Evolutionary conservation across 2,329 filamentous ascomycete species (phyloP).

Genomic region (Diatrype stigma): DNA sequence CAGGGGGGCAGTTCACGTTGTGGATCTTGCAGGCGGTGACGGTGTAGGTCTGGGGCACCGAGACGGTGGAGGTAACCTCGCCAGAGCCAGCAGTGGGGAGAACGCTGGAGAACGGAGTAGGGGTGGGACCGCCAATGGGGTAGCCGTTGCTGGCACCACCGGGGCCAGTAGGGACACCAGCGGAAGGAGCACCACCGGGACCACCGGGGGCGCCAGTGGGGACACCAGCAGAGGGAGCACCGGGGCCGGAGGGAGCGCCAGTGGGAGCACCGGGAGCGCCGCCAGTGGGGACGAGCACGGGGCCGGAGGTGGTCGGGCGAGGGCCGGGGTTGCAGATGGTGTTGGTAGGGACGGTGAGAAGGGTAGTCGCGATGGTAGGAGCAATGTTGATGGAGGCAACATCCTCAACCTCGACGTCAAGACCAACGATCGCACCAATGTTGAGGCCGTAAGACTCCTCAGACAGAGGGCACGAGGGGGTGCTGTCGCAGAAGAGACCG

Average conservation of each 20-base stretch:
- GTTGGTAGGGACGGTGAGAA: slow-evolving; percentile 32
- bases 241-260: slow-evolving; percentile 3
- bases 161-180: neutral
- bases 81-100: slow-evolving; percentile 2
- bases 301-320: slow-evolving; percentile 2
- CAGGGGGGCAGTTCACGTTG: slow-evolving; percentile 36
- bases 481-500: slow-evolving; percentile 34
- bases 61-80: slow-evolving; percentile 18
- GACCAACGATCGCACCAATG: slow-evolving; percentile 31
- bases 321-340: slow-evolving; percentile 31
- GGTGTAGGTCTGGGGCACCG: slow-evolving; percentile 21
- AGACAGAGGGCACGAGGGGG: slow-evolving; percentile 32
- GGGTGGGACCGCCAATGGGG: too few relatives aligned
- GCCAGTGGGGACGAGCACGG: slow-evolving; percentile 3
- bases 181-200: neutral
- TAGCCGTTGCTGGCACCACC: too few relatives aligned
- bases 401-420: slow-evolving; percentile 30
- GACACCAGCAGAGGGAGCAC: slow-evolving; percentile 2
- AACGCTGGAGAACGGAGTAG: too few relatives aligned
- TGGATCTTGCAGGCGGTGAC: slow-evolving; percentile 34
- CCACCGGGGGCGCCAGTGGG: slow-evolving; percentile 1
- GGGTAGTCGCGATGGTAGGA: slow-evolving; percentile 36
- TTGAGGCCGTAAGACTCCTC: slow-evolving; percentile 36
- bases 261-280: slow-evolving; percentile 5
- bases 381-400: slow-evolving; percentile 35